These are phyloP conservation scores for Aspergillus luchuensis DNA, from an alignment of 2,329 filamentous ascomycete genomes.

Conservation along the genomic window DNA sequence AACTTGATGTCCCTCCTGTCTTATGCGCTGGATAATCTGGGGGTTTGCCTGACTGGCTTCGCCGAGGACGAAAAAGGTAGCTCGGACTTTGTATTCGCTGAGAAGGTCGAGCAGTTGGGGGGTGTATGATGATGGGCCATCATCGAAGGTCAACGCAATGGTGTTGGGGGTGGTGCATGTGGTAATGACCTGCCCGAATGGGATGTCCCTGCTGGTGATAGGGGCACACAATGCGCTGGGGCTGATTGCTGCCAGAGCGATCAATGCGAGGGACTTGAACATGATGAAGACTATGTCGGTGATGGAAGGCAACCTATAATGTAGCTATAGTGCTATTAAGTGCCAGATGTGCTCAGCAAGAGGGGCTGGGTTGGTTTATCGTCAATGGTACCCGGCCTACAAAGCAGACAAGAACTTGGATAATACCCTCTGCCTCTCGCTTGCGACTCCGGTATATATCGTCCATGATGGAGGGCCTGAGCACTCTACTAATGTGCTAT, in stretches of 20 bases:
- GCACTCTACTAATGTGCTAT: not conserved
- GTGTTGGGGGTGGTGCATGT: slow-evolving; percentile 50
- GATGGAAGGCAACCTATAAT: not conserved
- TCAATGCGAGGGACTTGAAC: not conserved
- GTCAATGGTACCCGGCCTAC: not conserved
- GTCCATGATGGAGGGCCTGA: not conserved
- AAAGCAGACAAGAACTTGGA: not conserved
- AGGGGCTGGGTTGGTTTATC: not conserved
- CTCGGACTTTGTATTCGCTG: slow-evolving; percentile 57
- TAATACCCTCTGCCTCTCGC: not conserved
- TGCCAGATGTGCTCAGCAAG: not conserved
- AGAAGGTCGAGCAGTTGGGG: slow-evolving; percentile 60
- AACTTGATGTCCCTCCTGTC: slow-evolving; percentile 47
- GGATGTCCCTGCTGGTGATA: slow-evolving; percentile 16
- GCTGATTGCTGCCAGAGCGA: not conserved
- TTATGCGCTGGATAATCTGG: slow-evolving; percentile 33
- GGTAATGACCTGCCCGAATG: slow-evolving; percentile 48
- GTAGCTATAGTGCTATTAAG: not conserved
- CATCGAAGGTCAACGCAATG: slow-evolving; percentile 67
- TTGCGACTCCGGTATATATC: not conserved
- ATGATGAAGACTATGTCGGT: not conserved
- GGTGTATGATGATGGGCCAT: slow-evolving; percentile 64
- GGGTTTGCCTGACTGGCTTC: slow-evolving; percentile 28
- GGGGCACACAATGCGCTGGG: not conserved
- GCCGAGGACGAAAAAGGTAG: slow-evolving; percentile 65